Conservation (phyloP, 164 flowering plant genomes). For the Magnolia officinalis region DNA sequence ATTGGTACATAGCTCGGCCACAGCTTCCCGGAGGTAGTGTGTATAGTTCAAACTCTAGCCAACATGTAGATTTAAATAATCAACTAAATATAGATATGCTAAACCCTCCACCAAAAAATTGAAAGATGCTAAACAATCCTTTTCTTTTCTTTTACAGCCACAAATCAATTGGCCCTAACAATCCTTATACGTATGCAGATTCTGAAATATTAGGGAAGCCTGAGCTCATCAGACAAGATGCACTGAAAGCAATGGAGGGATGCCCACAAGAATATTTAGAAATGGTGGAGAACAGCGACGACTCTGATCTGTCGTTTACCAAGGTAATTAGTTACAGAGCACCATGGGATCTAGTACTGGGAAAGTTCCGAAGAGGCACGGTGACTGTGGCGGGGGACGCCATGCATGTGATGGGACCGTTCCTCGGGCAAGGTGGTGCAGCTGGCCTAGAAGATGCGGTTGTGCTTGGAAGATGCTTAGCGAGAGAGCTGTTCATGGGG, state of each 20-base stretch:
- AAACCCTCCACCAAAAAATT: too few species aligned
- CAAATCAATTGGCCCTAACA: too few species aligned
- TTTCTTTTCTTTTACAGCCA: too few species aligned
- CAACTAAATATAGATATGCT: too few species aligned
- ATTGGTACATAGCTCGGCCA: slow-evolving; percentile 38
- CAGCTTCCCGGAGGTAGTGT: slow-evolving; percentile 28
- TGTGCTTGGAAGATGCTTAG: slow-evolving; percentile 34
- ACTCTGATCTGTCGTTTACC: slow-evolving; percentile 12
- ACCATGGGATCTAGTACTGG: slow-evolving; percentile 27
- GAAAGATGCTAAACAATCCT: too few species aligned
- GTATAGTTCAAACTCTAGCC: not conserved
- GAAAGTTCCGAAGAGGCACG: slow-evolving; percentile 23
- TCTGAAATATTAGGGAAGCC: slow-evolving; percentile 15
- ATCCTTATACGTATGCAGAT: slow-evolving; percentile 18
- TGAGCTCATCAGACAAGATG: slow-evolving; percentile 14
- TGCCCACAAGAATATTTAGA: slow-evolving; percentile 25
- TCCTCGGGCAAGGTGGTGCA: slow-evolving; percentile 36
- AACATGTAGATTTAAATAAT: too few species aligned
- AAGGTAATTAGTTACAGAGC: slow-evolving; percentile 20
- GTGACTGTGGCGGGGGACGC: slow-evolving; percentile 39
- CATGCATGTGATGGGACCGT: slow-evolving; percentile 45
- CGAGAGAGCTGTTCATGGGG: not conserved
- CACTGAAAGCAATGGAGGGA: slow-evolving; percentile 14
- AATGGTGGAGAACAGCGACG: slow-evolving; percentile 23
- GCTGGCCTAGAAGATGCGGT: slow-evolving; percentile 39